Conservation (phyloP, 163 green algal genomes). For the Scenedesmus sp. region DNA sequence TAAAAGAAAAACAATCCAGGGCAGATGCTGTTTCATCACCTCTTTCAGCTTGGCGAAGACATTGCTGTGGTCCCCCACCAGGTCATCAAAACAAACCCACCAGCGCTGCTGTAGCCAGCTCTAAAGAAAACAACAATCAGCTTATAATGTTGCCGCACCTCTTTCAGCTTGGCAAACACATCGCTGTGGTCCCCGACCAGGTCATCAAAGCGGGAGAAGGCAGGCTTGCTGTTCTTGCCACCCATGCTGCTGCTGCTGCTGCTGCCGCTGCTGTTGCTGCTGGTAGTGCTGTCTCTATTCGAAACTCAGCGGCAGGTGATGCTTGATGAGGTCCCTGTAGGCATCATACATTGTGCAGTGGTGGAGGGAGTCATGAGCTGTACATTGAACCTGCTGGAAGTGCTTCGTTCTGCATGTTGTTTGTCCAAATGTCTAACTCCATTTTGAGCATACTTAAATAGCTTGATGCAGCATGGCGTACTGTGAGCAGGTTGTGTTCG, state of each 20-base stretch:
- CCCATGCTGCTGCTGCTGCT: slow-evolving; percentile 12
- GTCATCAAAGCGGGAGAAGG: background rate
- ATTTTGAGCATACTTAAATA: too few relatives aligned
- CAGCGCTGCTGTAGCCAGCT: too few relatives aligned
- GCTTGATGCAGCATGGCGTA: too few relatives aligned
- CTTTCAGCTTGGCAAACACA: background rate
- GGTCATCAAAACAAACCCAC: too few relatives aligned
- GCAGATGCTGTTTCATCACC: background rate
- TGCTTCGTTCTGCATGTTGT: too few relatives aligned
- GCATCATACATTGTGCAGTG: too few relatives aligned
- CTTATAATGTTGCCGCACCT: background rate
- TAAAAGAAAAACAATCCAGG: too few relatives aligned
- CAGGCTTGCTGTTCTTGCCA: slow-evolving; percentile 1
- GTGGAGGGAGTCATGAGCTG: too few relatives aligned
- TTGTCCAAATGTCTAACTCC: too few relatives aligned
- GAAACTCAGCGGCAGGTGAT: background rate
- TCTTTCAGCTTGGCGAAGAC: background rate
- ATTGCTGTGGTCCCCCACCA: background rate
- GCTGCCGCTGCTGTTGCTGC: background rate
- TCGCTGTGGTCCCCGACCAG: background rate
- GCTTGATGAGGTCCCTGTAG: background rate
- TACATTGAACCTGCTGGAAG: too few relatives aligned
- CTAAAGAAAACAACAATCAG: too few relatives aligned
- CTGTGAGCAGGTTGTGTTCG: too few relatives aligned
- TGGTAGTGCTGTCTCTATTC: background rate